Base-by-base conservation (phyloP, 176 grass and related monocot genomes). In the Thinopyrum elongatum region DNA sequence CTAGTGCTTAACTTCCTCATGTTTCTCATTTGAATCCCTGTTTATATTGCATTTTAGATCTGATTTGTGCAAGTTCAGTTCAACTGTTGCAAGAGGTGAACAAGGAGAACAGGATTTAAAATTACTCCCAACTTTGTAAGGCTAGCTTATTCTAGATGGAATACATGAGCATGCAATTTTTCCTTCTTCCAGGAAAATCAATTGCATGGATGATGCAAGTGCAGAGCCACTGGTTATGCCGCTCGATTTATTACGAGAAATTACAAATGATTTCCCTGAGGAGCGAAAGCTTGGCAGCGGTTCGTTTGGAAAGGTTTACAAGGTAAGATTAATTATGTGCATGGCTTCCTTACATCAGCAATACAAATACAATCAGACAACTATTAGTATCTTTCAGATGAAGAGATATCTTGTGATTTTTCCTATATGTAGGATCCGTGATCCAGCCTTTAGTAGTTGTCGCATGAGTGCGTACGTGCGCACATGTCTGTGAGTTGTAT, bases 101-200 rank as follows among this genome's bases (percentile, higher is more conserved):
- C 4, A 65, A 12, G 25, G 25, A 28, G 23, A 63, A 14, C 3
- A 27, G 25, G 23, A 27, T 10, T 28, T 13, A 64, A 14, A 10
- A 1, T 14, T 14, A 1, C 7, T 1, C 6, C 1, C 0, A 8
- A 22, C 0, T 58, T 22, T 58, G 6, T 3, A 55, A 6, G 0
- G 6, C 55, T 58, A 59, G 55, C 55, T 59, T 64, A 12, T 0
- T 64, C 10, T 11, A 2, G 23, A 0, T 64, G 25, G 10, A 26
- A 62, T 26, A 26, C 9, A 26, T 62, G 4, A 26, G 1, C 1
- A 64, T 6, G 12, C 10, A 14, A 10, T 1, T 30, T 16, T 65
- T 27, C 7, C 1, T 7, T 31, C 28, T 31, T 0, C 6, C 27
- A 17, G 63, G 62, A 65, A 65, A 65, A 15, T 0, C 63, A 31